These are phyloP conservation scores for Chernovozyma sophiae-reginae DNA, from an alignment of 1,139 yeast species.

Conservation along the genomic window DNA sequence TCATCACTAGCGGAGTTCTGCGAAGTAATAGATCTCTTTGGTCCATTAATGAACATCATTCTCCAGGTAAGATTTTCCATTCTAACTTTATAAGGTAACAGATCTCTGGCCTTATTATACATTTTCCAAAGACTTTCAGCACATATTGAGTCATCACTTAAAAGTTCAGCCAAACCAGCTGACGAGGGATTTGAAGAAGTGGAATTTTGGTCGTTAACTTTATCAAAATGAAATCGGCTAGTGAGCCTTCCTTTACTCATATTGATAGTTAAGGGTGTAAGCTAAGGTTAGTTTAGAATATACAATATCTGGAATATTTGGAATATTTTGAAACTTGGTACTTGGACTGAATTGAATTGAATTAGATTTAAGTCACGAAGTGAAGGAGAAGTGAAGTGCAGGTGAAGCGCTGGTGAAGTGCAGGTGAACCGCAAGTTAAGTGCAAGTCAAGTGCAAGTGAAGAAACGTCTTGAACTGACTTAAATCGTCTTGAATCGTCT, in stretches of 20 bases:
- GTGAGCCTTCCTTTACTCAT: slow-evolving; percentile 7
- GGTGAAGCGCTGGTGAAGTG: too few species aligned
- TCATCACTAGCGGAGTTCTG: neutral
- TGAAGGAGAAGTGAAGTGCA: too few species aligned
- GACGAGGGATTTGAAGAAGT: neutral
- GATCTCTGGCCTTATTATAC: slow-evolving; percentile 72
- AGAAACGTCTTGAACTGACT: too few species aligned
- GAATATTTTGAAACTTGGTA: too few species aligned
- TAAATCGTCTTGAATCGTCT: too few species aligned
- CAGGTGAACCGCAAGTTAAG: too few species aligned
- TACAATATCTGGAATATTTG: too few species aligned
- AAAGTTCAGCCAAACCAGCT: slow-evolving; percentile 4
- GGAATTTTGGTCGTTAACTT: neutral
- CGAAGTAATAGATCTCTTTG: neutral
- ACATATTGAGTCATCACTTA: slow-evolving; percentile 7
- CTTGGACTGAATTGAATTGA: too few species aligned
- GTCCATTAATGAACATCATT: slow-evolving; percentile 59
- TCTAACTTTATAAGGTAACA: slow-evolving; percentile 69
- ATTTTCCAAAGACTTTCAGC: slow-evolving; percentile 75
- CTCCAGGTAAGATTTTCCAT: slow-evolving; percentile 87
- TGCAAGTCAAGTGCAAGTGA: too few species aligned
- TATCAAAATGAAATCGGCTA: slow-evolving; percentile 7
- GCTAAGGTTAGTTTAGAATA: too few species aligned
- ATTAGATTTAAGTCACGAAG: too few species aligned
- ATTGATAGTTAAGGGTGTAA: too few species aligned